Conservation (phyloP, 2,329 filamentous ascomycete species). For the Aspergillus floridensis region DNA sequence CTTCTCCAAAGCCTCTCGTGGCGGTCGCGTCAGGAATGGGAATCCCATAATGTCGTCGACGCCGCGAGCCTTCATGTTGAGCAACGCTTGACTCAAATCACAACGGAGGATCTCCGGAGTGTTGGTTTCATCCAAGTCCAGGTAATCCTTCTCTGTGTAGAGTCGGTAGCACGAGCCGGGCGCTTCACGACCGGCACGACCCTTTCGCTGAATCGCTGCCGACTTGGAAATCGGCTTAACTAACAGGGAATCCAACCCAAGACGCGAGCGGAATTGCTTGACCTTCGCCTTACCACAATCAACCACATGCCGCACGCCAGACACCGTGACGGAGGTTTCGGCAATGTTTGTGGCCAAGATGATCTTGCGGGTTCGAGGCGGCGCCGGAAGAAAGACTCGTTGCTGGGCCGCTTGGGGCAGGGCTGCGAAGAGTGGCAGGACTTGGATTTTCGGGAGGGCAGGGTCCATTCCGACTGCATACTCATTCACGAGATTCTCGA, state of each 20-base stretch:
- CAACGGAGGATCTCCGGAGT: conserved; percentile 87
- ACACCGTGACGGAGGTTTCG: conserved; percentile 96
- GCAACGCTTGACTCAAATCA: conserved; percentile 78
- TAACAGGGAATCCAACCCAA: conserved; percentile 87
- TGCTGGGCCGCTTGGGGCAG: conserved; percentile 84
- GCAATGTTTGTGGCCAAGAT: conserved; percentile 96
- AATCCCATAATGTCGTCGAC: conserved; percentile 79
- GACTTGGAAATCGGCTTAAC: conserved; percentile 90
- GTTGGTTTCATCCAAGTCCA: conserved; percentile 67
- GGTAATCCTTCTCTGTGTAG: conserved; percentile 78
- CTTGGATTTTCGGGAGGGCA: conserved; percentile 65
- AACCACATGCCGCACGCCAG: conserved; percentile 85
- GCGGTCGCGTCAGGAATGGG: conserved; percentile 79
- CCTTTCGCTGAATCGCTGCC: conserved; percentile 85
- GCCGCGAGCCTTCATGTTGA: conserved; percentile 91
- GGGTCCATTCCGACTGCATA: conserved; percentile 70
- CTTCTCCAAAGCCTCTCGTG: conserved; percentile 73
- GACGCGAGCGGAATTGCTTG: conserved; percentile 79
- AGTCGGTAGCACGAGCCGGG: conserved; percentile 86
- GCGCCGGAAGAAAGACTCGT: conserved; percentile 74
- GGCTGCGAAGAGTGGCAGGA: conserved; percentile 84
- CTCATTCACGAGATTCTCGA: conserved; percentile 78
- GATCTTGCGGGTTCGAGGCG: conserved; percentile 75
- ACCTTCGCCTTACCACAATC: conserved; percentile 93
- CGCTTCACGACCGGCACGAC: conserved; percentile 88